Evolutionary conservation across 1,284 basidiomycete species (phyloP).

Genomic region (Thecaphora thlaspeos): DNA sequence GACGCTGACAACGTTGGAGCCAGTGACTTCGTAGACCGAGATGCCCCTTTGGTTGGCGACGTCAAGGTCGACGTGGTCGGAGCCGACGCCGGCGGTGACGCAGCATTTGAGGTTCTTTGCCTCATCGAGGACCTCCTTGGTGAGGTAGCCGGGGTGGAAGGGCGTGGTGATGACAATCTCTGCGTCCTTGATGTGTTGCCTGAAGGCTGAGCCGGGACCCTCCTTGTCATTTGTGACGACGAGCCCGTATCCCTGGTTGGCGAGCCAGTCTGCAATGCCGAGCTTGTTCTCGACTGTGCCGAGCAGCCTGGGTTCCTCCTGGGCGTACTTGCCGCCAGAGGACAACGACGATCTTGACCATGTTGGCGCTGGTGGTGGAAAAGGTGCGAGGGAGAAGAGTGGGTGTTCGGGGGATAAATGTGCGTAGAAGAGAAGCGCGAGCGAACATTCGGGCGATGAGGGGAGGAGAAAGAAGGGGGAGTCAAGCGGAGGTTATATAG

Average conservation of each 20-base stretch:
- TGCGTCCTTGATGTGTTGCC: slow-evolving; percentile 77
- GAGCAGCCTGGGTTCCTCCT: slow-evolving; percentile 77
- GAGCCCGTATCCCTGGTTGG: slow-evolving; percentile 72
- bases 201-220: slow-evolving; percentile 78
- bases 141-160: slow-evolving; percentile 79
- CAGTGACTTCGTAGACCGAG: slow-evolving; percentile 73
- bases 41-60: slow-evolving; percentile 79
- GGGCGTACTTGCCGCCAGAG: slow-evolving; percentile 71
- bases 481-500: too few species aligned
- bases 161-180: slow-evolving; percentile 73
- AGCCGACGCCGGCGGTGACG: slow-evolving; percentile 90
- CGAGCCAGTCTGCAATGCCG: slow-evolving; percentile 56
- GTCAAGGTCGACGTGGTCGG: slow-evolving; percentile 81
- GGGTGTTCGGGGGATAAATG: slow-evolving; percentile 11
- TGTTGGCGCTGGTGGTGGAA: slow-evolving; percentile 32
- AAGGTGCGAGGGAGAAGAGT: slow-evolving; percentile 15
- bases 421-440: slow-evolving; percentile 13
- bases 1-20: slow-evolving; percentile 72
- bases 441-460: slow-evolving; percentile 15
- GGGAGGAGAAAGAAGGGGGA: too few species aligned
- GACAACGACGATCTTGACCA: slow-evolving; percentile 68
- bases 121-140: slow-evolving; percentile 72
- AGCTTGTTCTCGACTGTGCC: slow-evolving; percentile 82
- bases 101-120: slow-evolving; percentile 89
- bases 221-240: slow-evolving; percentile 74